These are phyloP conservation scores for Daldinia bambusicola DNA, from an alignment of 495 filamentous ascomycete species.

Conservation along the genomic window DNA sequence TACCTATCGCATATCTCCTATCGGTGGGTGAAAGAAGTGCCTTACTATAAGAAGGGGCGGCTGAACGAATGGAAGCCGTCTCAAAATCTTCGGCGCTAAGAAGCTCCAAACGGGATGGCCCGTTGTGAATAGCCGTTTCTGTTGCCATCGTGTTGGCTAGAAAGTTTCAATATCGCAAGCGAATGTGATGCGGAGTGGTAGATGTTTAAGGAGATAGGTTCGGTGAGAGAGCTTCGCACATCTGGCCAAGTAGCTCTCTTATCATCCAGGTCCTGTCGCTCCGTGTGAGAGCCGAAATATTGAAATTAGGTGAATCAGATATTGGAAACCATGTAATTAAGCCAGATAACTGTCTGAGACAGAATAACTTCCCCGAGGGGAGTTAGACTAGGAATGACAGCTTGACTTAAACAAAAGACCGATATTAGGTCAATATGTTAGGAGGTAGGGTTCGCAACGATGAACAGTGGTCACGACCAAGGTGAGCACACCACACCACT, in stretches of 20 bases:
- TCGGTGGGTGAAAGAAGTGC: neutral
- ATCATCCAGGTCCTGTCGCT: constrained; percentile 30
- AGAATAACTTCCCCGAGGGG: constrained; percentile 13
- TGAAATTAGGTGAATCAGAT: constrained; percentile 24
- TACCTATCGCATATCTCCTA: neutral
- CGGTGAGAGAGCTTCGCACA: constrained; percentile 32
- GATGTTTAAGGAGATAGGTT: constrained; percentile 35
- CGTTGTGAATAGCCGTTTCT: constrained; percentile 46
- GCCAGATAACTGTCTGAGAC: constrained; percentile 25
- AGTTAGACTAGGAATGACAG: constrained; percentile 18
- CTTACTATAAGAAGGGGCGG: constrained; percentile 64
- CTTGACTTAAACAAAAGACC: constrained; percentile 28
- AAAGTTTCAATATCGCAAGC: constrained; percentile 29
- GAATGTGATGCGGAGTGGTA: constrained; percentile 5
- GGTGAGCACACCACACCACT: constrained; percentile 40
- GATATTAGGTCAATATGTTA: neutral
- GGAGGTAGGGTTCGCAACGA: constrained; percentile 34
- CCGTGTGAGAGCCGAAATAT: constrained; percentile 9
- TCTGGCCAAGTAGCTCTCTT: constrained; percentile 32
- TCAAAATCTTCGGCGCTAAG: constrained; percentile 60
- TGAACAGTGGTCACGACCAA: constrained; percentile 40
- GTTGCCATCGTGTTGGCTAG: constrained; percentile 39
- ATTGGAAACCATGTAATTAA: constrained; percentile 33
- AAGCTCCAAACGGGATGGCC: constrained; percentile 43
- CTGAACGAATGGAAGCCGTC: constrained; percentile 63